Percentiles rank a stretch among this genome's conserved stretches.
These are phyloP conservation scores for Phytophthora ohioensis DNA, from an alignment of 352 stramenopile species.

Conservation along the genomic window DNA sequence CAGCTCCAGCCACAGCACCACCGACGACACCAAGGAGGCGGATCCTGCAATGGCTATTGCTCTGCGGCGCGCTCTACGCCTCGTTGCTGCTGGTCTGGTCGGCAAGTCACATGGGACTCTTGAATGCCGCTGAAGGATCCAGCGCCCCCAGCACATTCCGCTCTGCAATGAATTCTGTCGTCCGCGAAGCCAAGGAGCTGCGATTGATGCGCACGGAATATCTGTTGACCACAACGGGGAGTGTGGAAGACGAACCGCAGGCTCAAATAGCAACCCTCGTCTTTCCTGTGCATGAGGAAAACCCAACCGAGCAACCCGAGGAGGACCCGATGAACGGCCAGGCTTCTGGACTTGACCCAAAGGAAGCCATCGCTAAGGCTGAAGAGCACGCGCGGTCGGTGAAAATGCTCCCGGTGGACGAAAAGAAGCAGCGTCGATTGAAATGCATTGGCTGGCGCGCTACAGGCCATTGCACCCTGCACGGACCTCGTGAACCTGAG, in stretches of 20 bases:
- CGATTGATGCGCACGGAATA: constrained; percentile 23
- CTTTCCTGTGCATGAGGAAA: constrained; percentile 14
- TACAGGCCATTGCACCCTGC: constrained; percentile 20
- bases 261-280: constrained; percentile 6
- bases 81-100: constrained; percentile 27
- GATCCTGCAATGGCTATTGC: constrained; percentile 18
- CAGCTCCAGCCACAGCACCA: neutral
- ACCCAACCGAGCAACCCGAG: constrained; percentile 1
- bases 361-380: constrained; percentile 5
- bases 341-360: neutral
- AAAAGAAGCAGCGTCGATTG: constrained; percentile 26
- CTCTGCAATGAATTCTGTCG: constrained; percentile 11
- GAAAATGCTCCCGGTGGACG: constrained; percentile 25
- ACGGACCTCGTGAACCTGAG: constrained; percentile 29
- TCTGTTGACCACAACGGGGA: constrained; percentile 11
- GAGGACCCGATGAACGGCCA: neutral
- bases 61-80: constrained; percentile 23
- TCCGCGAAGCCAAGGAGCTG: constrained; percentile 20
- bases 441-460: constrained; percentile 34
- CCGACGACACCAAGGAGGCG: constrained; percentile 3
- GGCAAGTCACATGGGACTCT: constrained; percentile 7
- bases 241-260: neutral
- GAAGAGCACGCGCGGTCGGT: constrained; percentile 27
- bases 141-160: constrained; percentile 9
- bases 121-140: constrained; percentile 9